A percentile compares a stretch with the other conserved stretches of the same genome.
Conservation (phyloP, 1,284 basidiomycete species). For the Grifola frondosa region DNA sequence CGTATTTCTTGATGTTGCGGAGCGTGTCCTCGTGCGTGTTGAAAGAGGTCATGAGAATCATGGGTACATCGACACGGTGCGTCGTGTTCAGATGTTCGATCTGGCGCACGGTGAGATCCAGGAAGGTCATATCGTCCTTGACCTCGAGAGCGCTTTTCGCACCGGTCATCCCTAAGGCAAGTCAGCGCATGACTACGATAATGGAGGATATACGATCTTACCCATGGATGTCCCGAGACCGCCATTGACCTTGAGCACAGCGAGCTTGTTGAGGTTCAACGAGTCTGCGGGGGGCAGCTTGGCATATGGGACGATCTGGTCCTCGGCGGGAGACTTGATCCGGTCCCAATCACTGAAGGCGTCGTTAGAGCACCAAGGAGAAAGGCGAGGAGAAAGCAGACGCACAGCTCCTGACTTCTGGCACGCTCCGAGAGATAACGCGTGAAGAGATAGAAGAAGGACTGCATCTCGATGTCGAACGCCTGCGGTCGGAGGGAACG, state of each 20-base stretch:
- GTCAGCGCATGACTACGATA: background rate
- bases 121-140: constrained; percentile 98
- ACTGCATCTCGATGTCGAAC: constrained; percentile 98
- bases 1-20: constrained; percentile 99
- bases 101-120: constrained; percentile 95
- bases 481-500: constrained; percentile 52
- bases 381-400: constrained; percentile 9
- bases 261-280: constrained; percentile 87
- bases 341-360: constrained; percentile 88
- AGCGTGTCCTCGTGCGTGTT: constrained; percentile 98
- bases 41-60: constrained; percentile 99
- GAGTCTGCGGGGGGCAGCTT: constrained; percentile 65
- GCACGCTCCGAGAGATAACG: constrained; percentile 96
- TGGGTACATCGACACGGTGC: constrained; percentile 81
- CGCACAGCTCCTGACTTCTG: constrained; percentile 92
- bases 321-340: constrained; percentile 91
- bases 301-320: constrained; percentile 91
- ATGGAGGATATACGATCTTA: constrained; percentile 27
- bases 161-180: constrained; percentile 77
- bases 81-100: constrained; percentile 88
- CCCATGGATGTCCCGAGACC: constrained; percentile 99
- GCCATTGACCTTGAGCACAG: constrained; percentile 99
- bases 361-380: background rate
- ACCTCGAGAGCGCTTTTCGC: constrained; percentile 92
- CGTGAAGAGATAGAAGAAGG: constrained; percentile 99